Base-by-base conservation (phyloP, 2,329 filamentous ascomycete genomes). In the Aureobasidium vineae region DNA sequence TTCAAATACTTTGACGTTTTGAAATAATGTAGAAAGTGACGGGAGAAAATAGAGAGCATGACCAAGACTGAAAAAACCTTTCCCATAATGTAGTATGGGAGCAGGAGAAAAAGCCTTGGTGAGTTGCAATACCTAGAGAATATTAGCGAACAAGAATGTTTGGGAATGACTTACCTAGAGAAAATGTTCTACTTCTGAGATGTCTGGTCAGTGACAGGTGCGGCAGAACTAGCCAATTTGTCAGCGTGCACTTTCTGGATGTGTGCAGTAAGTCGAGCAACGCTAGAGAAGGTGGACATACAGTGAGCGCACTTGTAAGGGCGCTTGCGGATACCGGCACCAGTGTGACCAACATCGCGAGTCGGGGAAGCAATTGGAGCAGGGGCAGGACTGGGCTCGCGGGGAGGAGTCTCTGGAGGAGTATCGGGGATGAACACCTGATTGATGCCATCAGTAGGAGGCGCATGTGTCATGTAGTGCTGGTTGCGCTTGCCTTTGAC, bases 71-170 rank as follows among this genome's bases (percentile, higher is more conserved):
- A 43, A 57, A 57, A 59, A 59, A 31, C 54, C 40, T 28, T 10
- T 4, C 26, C 40, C 23, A 13, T 28, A 8, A 26, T 45, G 54
- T 45, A 45, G 23, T 45, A 1, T 15, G 23, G 8, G 36, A 33
- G 38, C 28, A 59, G 40, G 23, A 21, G 54, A 59, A 59, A 59
- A 59, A 59, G 54, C n/a, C 54, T 59, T 15, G 40, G 40, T 33
- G 28, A 8, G 26, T 40, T 45, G 23, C 19, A 19, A 43, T 59
- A 13, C 54, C 40, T 31, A 33, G 40, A 33, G 26, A 38, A 54
- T 21, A 11, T 59, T 33, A 59, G 54, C 54, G 43, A 23, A 38
- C 40, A 33, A 28, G 7, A n/a, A 33, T 11, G 23, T 57, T 41
- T 31, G 26, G 33, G 10, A 13, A 3, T 19, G 40, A 59, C 54